Percentiles rank a stretch among this genome's conserved stretches.
phyloP scores from a whole-genome alignment of 495 filamentous ascomycete species.

The Tuber calosporum region DNA sequence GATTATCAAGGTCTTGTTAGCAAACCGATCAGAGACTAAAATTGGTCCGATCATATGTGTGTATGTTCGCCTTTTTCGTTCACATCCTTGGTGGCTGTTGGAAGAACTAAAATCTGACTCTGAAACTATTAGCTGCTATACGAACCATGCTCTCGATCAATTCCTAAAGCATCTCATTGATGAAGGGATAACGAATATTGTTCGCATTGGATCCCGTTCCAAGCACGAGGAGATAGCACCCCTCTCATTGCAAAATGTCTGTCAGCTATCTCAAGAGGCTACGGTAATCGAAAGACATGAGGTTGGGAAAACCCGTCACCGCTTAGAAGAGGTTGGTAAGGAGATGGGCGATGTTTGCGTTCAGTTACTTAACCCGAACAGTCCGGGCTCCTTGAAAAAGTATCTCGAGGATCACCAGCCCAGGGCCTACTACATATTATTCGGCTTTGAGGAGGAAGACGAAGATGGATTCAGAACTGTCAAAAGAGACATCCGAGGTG shows the following conservation, averaged over 20 bases:
- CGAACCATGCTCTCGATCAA: conserved; percentile 70
- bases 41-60: conserved; percentile 61
- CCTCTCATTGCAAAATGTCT: conserved; percentile 48
- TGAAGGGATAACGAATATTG: conserved; percentile 52
- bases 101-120: background rate
- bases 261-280: conserved; percentile 28
- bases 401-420: conserved; percentile 19
- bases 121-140: conserved; percentile 49
- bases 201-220: conserved; percentile 62
- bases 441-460: conserved; percentile 16
- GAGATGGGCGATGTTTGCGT: conserved; percentile 28
- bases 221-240: conserved; percentile 53
- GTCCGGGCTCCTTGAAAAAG: conserved; percentile 11
- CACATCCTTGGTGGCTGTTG: conserved; percentile 37
- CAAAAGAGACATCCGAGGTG: background rate
- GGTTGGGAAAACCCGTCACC: conserved; percentile 37
- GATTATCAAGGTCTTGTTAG: conserved; percentile 57
- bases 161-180: conserved; percentile 58
- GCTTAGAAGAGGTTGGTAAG: conserved; percentile 38
- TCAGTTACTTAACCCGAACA: conserved; percentile 12
- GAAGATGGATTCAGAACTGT: conserved; percentile 11
- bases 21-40: conserved; percentile 47
- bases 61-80: conserved; percentile 17
- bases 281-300: conserved; percentile 47
- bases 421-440: conserved; percentile 1